These are phyloP conservation scores for Neurospora cerealis DNA, from an alignment of 495 filamentous ascomycete species.

Conservation along the genomic window DNA sequence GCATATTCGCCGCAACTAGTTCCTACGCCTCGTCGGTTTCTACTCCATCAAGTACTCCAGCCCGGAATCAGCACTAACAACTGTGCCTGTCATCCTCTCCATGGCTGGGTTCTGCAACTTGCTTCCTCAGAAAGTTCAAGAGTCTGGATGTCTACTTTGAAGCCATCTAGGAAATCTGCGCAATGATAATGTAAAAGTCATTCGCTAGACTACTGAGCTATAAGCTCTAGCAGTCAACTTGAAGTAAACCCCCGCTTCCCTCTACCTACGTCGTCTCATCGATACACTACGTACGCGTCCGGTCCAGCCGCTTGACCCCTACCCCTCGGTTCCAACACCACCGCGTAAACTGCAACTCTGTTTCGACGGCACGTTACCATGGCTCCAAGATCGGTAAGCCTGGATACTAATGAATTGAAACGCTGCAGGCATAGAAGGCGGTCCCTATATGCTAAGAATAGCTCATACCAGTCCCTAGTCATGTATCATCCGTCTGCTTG, in stretches of 20 bases:
- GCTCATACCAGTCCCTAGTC: constrained; percentile 17
- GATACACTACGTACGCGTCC: not conserved
- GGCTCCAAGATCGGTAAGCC: constrained; percentile 30
- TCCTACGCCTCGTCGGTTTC: not conserved
- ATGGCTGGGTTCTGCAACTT: not conserved
- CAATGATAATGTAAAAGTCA: not conserved
- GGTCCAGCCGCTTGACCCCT: constrained; percentile 5
- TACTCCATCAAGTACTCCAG: not conserved
- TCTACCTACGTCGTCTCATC: not conserved
- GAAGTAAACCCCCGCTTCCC: not conserved
- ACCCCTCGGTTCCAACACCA: not conserved
- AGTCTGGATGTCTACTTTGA: not conserved
- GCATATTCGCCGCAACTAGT: not conserved
- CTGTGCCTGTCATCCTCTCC: not conserved
- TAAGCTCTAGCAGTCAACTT: not conserved
- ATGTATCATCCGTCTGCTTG: constrained; percentile 16
- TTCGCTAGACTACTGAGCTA: not conserved
- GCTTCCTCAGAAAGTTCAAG: not conserved
- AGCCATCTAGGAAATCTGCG: not conserved
- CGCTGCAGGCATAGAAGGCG: constrained; percentile 29
- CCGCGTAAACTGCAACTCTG: constrained; percentile 23
- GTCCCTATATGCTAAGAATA: constrained; percentile 33
- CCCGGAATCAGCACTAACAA: not conserved
- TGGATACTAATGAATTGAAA: constrained; percentile 27
- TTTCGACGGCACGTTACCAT: constrained; percentile 31